phyloP scores from a whole-genome alignment of 306 rosid genomes.

The Castanea crenata region DNA sequence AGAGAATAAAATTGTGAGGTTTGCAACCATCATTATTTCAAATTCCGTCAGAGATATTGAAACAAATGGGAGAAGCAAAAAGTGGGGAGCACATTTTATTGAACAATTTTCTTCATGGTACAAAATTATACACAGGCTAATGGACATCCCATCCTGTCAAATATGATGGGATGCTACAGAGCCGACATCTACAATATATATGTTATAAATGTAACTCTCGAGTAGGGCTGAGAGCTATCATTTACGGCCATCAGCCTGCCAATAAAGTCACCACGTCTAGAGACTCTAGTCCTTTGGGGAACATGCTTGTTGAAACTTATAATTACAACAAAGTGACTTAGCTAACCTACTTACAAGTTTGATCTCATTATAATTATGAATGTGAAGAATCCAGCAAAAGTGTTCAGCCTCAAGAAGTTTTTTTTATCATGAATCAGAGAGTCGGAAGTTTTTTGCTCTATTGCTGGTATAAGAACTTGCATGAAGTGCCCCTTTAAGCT shows the following conservation, averaged over 20 bases:
- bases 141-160: conserved; percentile 13
- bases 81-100: neutral
- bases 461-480: neutral
- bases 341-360: conserved; percentile 17
- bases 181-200: conserved; percentile 1
- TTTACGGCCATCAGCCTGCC: conserved; percentile 15
- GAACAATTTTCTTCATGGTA: neutral
- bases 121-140: conserved; percentile 9
- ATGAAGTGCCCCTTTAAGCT: conserved; percentile 8
- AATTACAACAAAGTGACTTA: conserved; percentile 31
- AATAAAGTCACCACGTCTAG: conserved; percentile 16
- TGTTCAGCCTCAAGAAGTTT: neutral
- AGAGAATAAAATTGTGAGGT: neutral
- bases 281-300: neutral
- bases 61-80: neutral
- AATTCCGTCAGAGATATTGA: neutral
- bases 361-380: neutral
- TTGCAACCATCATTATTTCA: neutral
- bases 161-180: conserved; percentile 15
- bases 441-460: neutral
- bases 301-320: conserved; percentile 1
- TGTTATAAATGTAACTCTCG: conserved; percentile 6
- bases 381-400: neutral
- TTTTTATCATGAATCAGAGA: neutral
- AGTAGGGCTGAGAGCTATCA: conserved; percentile 3